These are phyloP conservation scores for Malassezia japonica DNA, from an alignment of 1,284 basidiomycete species.

Conservation along the genomic window DNA sequence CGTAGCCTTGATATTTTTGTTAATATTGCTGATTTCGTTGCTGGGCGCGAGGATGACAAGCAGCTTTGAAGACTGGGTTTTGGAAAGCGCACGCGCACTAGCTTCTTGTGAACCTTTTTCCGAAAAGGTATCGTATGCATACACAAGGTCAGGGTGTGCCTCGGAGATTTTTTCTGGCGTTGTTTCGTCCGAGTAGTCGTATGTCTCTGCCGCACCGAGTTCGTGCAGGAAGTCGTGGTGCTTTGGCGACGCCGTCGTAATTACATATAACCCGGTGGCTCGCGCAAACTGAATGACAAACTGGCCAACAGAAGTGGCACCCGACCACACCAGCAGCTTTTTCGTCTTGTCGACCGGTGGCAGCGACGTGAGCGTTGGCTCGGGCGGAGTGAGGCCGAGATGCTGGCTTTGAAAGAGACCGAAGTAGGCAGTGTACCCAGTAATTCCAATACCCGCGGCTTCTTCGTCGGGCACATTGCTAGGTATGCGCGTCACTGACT, in stretches of 20 bases:
- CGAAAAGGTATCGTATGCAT: conserved; percentile 38
- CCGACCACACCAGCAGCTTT: conserved; percentile 52
- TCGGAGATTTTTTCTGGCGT: conserved; percentile 31
- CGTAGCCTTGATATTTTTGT: conserved; percentile 33
- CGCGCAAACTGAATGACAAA: conserved; percentile 48
- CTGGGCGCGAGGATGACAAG: conserved; percentile 34
- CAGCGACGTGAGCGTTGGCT: conserved; percentile 20
- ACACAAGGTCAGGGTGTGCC: conserved; percentile 31
- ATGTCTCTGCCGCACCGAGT: conserved; percentile 35
- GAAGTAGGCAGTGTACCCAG: conserved; percentile 28
- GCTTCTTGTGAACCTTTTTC: conserved; percentile 37
- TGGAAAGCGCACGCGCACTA: conserved; percentile 24
- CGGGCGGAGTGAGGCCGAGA: conserved; percentile 18
- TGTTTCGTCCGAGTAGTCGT: conserved; percentile 53
- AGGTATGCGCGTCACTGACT: conserved; percentile 28
- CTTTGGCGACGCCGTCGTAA: conserved; percentile 50
- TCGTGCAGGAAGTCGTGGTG: conserved; percentile 31
- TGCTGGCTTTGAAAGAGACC: conserved; percentile 13
- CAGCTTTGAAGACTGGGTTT: conserved; percentile 23
- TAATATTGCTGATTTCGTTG: conserved; percentile 24
- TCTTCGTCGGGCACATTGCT: conserved; percentile 21
- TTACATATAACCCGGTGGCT: conserved; percentile 52
- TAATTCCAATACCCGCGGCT: conserved; percentile 31
- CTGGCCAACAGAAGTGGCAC: conserved; percentile 55
- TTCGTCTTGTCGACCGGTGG: conserved; percentile 20